These are phyloP conservation scores for Vanilla planifolia DNA, from an alignment of 106 monocot genomes.

Conservation along the genomic window DNA sequence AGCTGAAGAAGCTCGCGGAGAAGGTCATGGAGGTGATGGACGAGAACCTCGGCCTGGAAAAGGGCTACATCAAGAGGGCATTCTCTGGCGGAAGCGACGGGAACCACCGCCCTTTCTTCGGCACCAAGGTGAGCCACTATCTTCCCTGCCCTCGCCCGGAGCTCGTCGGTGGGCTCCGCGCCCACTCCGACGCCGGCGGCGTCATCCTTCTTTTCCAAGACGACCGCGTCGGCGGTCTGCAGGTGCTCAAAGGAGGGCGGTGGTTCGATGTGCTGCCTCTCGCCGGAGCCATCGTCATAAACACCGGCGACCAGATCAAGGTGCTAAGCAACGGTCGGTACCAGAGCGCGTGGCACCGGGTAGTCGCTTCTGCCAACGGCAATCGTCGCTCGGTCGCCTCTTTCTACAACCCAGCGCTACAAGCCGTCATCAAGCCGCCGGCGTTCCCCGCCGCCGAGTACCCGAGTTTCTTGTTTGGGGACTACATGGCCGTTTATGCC, in stretches of 20 bases:
- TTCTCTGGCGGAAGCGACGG: constrained; percentile 35
- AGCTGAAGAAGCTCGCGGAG: constrained; percentile 59
- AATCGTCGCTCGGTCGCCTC: constrained; percentile 70
- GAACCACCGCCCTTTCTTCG: constrained; percentile 52
- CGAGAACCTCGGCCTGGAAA: constrained; percentile 51
- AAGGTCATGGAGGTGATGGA: constrained; percentile 46
- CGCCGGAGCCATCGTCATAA: constrained; percentile 56
- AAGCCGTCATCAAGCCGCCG: constrained; percentile 48
- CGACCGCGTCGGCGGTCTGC: constrained; percentile 59
- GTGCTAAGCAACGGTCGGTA: constrained; percentile 71
- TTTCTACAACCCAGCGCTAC: constrained; percentile 55
- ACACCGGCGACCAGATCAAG: constrained; percentile 87
- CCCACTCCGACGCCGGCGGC: constrained; percentile 90
- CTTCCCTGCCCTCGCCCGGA: constrained; percentile 64
- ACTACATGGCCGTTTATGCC: constrained; percentile 33
- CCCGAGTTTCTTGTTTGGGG: constrained; percentile 31
- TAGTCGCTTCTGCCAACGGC: constrained; percentile 27
- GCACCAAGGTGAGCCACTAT: constrained; percentile 86
- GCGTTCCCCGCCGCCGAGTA: not conserved
- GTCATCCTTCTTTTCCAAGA: constrained; percentile 87
- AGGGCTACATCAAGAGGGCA: constrained; percentile 41
- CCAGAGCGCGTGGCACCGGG: constrained; percentile 65
- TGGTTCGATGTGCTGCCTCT: constrained; percentile 80
- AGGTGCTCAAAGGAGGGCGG: constrained; percentile 46
- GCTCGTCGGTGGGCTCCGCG: constrained; percentile 42